Conservation (phyloP, 2,329 filamentous ascomycete species). For the Gnomoniopsis smithogilvyi region DNA sequence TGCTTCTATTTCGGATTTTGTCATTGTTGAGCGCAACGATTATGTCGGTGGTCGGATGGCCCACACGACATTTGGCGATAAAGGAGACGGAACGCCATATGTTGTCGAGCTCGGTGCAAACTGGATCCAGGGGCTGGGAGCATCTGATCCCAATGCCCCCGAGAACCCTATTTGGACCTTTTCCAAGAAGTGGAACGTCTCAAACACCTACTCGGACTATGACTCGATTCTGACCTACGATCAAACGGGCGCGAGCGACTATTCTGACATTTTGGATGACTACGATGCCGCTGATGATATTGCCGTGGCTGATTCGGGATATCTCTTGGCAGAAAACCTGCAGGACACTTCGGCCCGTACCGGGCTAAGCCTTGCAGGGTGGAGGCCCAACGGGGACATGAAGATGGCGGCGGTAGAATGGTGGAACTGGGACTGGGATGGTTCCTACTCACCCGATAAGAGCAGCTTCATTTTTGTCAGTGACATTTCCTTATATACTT, state of each 20-base stretch:
- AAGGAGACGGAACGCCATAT: slow-evolving; percentile 48
- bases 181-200: slow-evolving; percentile 55
- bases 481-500: no score
- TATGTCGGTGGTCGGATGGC: slow-evolving; percentile 60
- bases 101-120: slow-evolving; percentile 65
- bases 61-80: slow-evolving; percentile 54
- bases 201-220: slow-evolving; percentile 57
- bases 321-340: slow-evolving; percentile 54
- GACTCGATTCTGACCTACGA: slow-evolving; percentile 58
- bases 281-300: slow-evolving; percentile 44
- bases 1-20: slow-evolving; percentile 58
- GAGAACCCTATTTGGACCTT: slow-evolving; percentile 64
- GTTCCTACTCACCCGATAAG: slow-evolving; percentile 53
- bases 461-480: slow-evolving; percentile 49
- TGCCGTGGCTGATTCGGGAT: slow-evolving; percentile 51
- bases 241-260: slow-evolving; percentile 52
- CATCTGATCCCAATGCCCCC: slow-evolving; percentile 27
- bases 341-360: slow-evolving; percentile 60
- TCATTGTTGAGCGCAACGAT: slow-evolving; percentile 62
- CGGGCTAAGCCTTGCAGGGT: slow-evolving; percentile 57
- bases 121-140: slow-evolving; percentile 44
- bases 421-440: slow-evolving; percentile 57
- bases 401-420: slow-evolving; percentile 60
- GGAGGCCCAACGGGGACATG: slow-evolving; percentile 57
- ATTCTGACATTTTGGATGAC: slow-evolving; percentile 43